These are phyloP conservation scores for Metarhizium guizhouense DNA, from an alignment of 2,329 filamentous ascomycete species.

Conservation along the genomic window DNA sequence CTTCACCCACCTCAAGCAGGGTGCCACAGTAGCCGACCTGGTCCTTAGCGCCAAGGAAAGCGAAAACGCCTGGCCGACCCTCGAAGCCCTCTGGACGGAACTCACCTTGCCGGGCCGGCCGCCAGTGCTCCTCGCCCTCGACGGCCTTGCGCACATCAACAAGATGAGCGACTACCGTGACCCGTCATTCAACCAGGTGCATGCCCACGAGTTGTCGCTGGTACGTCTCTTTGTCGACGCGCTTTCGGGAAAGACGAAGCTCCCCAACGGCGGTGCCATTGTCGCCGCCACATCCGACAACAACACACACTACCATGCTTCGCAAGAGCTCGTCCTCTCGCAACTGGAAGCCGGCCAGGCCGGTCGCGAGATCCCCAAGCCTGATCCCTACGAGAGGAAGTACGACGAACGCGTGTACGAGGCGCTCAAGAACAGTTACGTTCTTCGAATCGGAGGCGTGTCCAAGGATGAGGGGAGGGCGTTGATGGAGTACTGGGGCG, in stretches of 20 bases:
- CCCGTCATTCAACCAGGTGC: conserved; percentile 62
- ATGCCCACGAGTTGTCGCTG: conserved; percentile 76
- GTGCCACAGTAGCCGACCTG: conserved; percentile 59
- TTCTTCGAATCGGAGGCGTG: conserved; percentile 56
- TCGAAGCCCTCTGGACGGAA: conserved; percentile 74
- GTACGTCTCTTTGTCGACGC: conserved; percentile 67
- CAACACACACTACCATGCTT: conserved; percentile 56
- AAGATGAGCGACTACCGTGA: conserved; percentile 65
- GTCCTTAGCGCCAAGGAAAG: conserved; percentile 63
- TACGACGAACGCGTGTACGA: conserved; percentile 51
- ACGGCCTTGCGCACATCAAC: conserved; percentile 79
- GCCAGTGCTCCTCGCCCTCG: conserved; percentile 64
- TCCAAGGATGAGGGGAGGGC: conserved; percentile 65
- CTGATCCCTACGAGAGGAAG: conserved; percentile 44
- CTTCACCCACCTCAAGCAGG: conserved; percentile 35
- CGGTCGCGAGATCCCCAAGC: conserved; percentile 26
- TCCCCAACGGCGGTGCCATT: conserved; percentile 69
- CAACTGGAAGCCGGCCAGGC: conserved; percentile 40
- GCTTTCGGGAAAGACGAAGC: conserved; percentile 48
- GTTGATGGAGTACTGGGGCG: conserved; percentile 89
- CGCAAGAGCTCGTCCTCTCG: conserved; percentile 59
- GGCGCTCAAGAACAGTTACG: conserved; percentile 38
- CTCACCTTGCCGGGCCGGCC: conserved; percentile 46
- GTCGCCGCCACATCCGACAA: conserved; percentile 66
- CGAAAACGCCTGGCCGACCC: conserved; percentile 71